phyloP scores from a whole-genome alignment of 345 rosid genomes.

The Gossypium longicalyx region DNA sequence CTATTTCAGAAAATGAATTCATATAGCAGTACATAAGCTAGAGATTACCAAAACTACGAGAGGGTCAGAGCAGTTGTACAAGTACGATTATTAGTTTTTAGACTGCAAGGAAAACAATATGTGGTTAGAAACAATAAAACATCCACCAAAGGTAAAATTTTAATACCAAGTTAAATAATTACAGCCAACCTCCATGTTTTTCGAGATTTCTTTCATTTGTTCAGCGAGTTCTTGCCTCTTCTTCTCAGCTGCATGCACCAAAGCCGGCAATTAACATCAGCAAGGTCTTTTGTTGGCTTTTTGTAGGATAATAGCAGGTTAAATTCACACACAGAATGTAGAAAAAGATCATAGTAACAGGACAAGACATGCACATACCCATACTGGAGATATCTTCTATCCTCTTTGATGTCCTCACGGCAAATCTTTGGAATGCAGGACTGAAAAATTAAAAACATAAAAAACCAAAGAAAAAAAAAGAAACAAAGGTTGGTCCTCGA shows the following conservation, averaged over 20 bases:
- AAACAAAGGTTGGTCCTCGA: background rate
- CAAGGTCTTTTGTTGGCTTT: background rate
- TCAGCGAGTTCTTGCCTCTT: constrained; percentile 54
- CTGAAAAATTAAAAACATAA: constrained; percentile 26
- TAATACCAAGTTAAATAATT: background rate
- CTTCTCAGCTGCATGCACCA: constrained; percentile 39
- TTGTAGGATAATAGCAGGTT: background rate
- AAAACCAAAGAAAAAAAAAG: background rate
- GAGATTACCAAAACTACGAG: background rate
- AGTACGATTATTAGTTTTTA: constrained; percentile 24
- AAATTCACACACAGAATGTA: background rate
- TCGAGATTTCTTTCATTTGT: constrained; percentile 50
- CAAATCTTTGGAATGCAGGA: constrained; percentile 83
- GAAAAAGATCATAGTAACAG: background rate
- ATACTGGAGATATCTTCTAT: constrained; percentile 58
- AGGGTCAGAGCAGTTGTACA: background rate
- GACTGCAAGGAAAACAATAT: constrained; percentile 23
- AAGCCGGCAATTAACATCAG: background rate
- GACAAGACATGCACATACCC: constrained; percentile 29
- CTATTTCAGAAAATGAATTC: background rate
- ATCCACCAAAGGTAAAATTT: background rate
- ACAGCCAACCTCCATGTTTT: constrained; percentile 37
- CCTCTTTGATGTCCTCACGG: constrained; percentile 71
- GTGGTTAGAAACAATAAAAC: background rate
- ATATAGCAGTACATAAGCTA: background rate